These are phyloP conservation scores for Citrus hindsii DNA, from an alignment of 345 rosid species.

Conservation along the genomic window DNA sequence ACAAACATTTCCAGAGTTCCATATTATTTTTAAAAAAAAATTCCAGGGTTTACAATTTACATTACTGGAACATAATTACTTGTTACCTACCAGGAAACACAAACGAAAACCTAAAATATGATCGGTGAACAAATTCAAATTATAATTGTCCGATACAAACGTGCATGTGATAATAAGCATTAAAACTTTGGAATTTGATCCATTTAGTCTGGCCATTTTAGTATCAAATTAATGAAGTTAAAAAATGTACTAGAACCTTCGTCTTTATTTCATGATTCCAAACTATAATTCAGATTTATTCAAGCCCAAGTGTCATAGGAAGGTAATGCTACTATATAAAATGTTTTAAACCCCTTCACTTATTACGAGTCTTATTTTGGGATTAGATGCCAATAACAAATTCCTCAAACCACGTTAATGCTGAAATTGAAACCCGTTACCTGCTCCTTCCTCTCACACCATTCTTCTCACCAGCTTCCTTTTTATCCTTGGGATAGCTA, in stretches of 20 bases:
- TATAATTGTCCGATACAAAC: background rate
- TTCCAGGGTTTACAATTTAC: background rate
- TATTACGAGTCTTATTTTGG: background rate
- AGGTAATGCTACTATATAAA: background rate
- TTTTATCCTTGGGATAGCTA: constrained; percentile 40
- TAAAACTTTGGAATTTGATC: background rate
- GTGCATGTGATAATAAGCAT: background rate
- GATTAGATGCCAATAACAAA: background rate
- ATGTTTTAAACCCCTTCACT: background rate
- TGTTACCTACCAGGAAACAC: background rate
- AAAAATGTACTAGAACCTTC: background rate
- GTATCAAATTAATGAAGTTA: background rate
- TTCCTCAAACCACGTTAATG: background rate
- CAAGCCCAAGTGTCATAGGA: background rate
- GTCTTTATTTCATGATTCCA: background rate
- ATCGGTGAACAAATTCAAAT: background rate
- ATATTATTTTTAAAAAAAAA: too few species aligned
- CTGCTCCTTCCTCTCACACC: constrained; percentile 58
- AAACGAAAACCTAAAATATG: background rate
- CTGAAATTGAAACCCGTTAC: constrained; percentile 28
- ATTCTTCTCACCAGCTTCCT: constrained; percentile 48
- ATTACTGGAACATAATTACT: background rate
- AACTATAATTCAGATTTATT: background rate
- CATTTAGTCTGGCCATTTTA: background rate
- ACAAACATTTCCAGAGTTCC: background rate